Conservation (phyloP, 768 basidiomycete species). For the Candolleomyces eurysporus region DNA sequence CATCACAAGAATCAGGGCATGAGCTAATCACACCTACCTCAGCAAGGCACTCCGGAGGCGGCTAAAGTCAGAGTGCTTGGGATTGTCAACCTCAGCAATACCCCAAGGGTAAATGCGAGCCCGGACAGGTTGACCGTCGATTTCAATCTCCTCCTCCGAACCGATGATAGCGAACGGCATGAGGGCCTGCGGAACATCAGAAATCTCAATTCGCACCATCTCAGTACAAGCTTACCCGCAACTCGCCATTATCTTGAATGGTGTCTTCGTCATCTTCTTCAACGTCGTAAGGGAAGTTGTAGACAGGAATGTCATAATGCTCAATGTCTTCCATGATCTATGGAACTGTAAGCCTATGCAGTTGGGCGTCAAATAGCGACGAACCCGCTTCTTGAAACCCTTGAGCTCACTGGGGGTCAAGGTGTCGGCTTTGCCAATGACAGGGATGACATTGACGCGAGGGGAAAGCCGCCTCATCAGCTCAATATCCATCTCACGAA, state of each 20-base stretch:
- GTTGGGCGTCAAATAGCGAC: constrained; percentile 13
- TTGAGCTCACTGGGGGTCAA: constrained; percentile 90
- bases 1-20: background rate
- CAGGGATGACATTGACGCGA: constrained; percentile 98
- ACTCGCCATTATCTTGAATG: constrained; percentile 94
- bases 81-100: constrained; percentile 97
- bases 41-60: constrained; percentile 88
- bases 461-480: constrained; percentile 97
- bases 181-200: constrained; percentile 54
- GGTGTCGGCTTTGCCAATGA: constrained; percentile 94
- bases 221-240: constrained; percentile 56
- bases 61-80: constrained; percentile 99
- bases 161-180: constrained; percentile 98
- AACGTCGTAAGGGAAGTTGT: constrained; percentile 99
- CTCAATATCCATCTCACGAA: constrained; percentile 99
- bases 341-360: background rate
- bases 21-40: constrained; percentile 49
- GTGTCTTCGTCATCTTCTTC: constrained; percentile 99
- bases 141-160: constrained; percentile 93
- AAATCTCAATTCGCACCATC: no score
- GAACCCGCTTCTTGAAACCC: constrained; percentile 92
- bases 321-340: constrained; percentile 99
- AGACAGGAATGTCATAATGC: constrained; percentile 95
- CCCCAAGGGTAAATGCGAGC: constrained; percentile 99
- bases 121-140: constrained; percentile 88